Evolutionary conservation across 768 basidiomycete species (phyloP), one percentile per base, ranked within the genome.

Genomic region (Lyophyllum shimeji): DNA sequence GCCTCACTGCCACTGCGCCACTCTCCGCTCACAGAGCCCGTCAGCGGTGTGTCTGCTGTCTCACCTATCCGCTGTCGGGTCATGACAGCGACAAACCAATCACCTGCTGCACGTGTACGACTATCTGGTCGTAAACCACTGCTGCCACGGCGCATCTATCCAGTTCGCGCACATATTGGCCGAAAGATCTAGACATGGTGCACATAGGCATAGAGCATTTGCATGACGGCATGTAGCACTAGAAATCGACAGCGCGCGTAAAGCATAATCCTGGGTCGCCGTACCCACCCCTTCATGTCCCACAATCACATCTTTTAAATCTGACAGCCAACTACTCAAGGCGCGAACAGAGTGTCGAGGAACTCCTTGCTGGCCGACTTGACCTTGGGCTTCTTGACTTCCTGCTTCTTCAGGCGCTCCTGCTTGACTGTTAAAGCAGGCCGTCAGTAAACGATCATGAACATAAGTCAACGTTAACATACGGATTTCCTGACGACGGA

Each of bases 401-500:
- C 76, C 71, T 84, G 83, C 75, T 81, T 79, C 71, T 86, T 85
- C 64, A 80, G 69, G 64, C 87, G 86, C 74, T 90, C 86, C 69
- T 93, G 89, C 71, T 86, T 89, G 80, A 93, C 89, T 91, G 63
- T 40, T 62, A 24, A 53, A 46, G 3, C 44, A 54, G 67, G 29
- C 55, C 54, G 50, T 39, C 37, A n/a, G 40, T 52, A 58, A 42
- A 46, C 31, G 21, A 27, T 4, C 45, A n/a, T 12, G 33, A 18
- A 8, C 3, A 18, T 1, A 45, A 50, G 7, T 18, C 24, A 51
- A 46, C 29, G 47, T 43, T 15, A 48, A 90, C 90, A 56, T 71
- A 93, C 90, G 82, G 62, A 96, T 75, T 71, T 96, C 93, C 68
- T 94, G 89, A 64, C 89, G 81, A 73, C 93, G 90, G 67, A 95